Base-by-base conservation (phyloP, 23 red algal genomes). In the Agarophyton chilense region DNA sequence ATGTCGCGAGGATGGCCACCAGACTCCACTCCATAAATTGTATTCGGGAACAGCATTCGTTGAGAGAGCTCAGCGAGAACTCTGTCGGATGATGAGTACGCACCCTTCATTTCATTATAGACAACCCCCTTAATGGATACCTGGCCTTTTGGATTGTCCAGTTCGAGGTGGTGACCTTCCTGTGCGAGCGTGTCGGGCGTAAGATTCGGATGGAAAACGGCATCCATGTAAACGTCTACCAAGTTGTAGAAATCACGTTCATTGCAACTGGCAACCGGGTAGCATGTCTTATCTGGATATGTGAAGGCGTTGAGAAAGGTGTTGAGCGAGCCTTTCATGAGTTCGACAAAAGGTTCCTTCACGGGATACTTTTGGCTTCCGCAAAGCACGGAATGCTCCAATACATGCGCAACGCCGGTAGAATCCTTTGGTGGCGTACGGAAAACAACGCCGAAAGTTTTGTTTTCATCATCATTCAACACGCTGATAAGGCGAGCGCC, bases 51-150 rank as follows among this genome's bases (percentile, higher is more conserved):
- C n/a, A 95, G 61, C 81, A 91, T 88, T 21, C 89, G 52, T 87
- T 98, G 96, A 13, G 85, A 92, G 18, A 50, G 55, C 56, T 83
- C 72, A 34, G 81, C 88, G 0, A 98, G 56, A 0, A 98, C 88
- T 34, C 92, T 55, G 34, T 98, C 96, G 1, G 92, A 54, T 17
- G 84, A 90, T 18, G 92, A 93, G 65, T 90, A 98, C 9, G 85
- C 96, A 40, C 96, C 96, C 67, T 95, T 95, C 96, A 98, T 98
- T 82, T 98, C 96, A 60, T 98, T 98, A 33, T 95, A 95, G 12
- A 98, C 96, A 11, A 98, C 96, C 34, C 96, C 96, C 72, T 95
- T 93, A 54, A 98, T 93, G 32, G 51, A 47, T 10, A 98, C 81
- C 10, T 90, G 26, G n/a, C 72, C 77, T 3, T 67, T 50, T 32